Percentiles rank a stretch among this genome's conserved stretches.
Evolutionary conservation across 768 basidiomycete species (phyloP).

Genomic region (Russula brevipes): DNA sequence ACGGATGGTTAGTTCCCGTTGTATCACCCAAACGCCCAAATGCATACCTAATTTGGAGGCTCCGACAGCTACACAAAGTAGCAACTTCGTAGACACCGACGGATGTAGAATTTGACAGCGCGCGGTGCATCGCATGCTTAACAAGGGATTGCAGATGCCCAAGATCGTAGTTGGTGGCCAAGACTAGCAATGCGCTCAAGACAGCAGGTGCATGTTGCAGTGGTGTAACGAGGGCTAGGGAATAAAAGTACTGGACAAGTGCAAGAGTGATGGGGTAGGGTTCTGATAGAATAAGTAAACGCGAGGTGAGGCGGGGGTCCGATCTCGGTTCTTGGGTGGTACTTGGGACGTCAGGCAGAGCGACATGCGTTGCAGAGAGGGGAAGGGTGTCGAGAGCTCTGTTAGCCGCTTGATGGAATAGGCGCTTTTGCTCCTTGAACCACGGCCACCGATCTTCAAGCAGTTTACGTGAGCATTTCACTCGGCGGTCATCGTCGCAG

Average conservation of each 20-base stretch:
- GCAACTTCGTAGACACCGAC: conserved; percentile 95
- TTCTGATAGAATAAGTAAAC: conserved; percentile 77
- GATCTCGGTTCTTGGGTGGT: conserved; percentile 48
- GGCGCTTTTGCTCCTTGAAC: conserved; percentile 71
- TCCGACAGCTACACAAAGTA: conserved; percentile 82
- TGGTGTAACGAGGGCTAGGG: conserved; percentile 78
- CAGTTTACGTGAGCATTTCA: conserved; percentile 77
- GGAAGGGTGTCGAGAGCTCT: conserved; percentile 56
- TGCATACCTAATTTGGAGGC: conserved; percentile 78
- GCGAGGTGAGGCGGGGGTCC: conserved; percentile 77
- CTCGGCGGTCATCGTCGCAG: conserved; percentile 82
- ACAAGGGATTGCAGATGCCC: conserved; percentile 70
- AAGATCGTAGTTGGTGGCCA: conserved; percentile 79
- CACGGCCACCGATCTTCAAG: conserved; percentile 93
- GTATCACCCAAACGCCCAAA: conserved; percentile 13
- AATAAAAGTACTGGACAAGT: conserved; percentile 91
- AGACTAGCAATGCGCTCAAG: conserved; percentile 76
- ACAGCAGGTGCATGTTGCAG: conserved; percentile 89
- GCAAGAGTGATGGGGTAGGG: conserved; percentile 86
- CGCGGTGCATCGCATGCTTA: conserved; percentile 92
- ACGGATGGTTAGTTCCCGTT: conserved; percentile 9
- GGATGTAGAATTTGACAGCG: conserved; percentile 76
- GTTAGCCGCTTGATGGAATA: conserved; percentile 54
- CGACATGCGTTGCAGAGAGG: conserved; percentile 53
- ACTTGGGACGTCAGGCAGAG: conserved; percentile 55